Conservation (phyloP, 257 asterid genomes). For the Verbena officinalis region DNA sequence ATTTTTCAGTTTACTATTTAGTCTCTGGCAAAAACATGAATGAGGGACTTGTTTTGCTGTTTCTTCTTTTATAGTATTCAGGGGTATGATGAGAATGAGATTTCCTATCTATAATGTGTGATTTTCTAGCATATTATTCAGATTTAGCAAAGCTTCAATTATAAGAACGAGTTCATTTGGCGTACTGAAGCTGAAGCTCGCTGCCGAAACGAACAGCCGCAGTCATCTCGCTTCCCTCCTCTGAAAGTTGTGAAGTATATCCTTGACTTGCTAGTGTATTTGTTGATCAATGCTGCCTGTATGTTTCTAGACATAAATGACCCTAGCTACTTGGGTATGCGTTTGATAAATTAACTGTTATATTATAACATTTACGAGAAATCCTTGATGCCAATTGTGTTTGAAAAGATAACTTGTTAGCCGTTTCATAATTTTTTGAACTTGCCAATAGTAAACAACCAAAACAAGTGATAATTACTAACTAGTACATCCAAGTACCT, state of each 20-base stretch:
- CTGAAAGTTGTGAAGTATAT: slow-evolving; percentile 33
- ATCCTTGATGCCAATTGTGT: no score
- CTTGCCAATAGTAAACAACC: no score
- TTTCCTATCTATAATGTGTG: slow-evolving; percentile 4
- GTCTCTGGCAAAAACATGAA: no score
- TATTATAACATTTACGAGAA: no score
- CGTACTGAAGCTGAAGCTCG: slow-evolving; percentile 28
- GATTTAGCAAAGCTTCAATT: slow-evolving; percentile 22
- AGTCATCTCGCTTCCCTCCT: slow-evolving; percentile 26
- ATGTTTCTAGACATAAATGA: slow-evolving; percentile 30
- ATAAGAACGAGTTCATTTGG: slow-evolving; percentile 13
- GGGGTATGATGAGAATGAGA: background rate
- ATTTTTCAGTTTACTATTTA: background rate
- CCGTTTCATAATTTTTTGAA: no score
- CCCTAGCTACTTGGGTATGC: slow-evolving; percentile 15
- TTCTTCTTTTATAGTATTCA: background rate
- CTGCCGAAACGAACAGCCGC: no score
- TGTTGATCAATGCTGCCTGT: slow-evolving; percentile 27
- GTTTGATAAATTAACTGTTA: slow-evolving; percentile 2
- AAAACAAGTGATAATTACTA: no score
- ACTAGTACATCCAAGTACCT: no score
- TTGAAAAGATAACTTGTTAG: no score
- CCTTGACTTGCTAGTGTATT: slow-evolving; percentile 29
- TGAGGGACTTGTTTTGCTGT: no score
- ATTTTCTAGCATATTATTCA: slow-evolving; percentile 30